Evolutionary conservation across 2,329 filamentous ascomycete species (phyloP).

Genomic region (Apiospora saccharicola): DNA sequence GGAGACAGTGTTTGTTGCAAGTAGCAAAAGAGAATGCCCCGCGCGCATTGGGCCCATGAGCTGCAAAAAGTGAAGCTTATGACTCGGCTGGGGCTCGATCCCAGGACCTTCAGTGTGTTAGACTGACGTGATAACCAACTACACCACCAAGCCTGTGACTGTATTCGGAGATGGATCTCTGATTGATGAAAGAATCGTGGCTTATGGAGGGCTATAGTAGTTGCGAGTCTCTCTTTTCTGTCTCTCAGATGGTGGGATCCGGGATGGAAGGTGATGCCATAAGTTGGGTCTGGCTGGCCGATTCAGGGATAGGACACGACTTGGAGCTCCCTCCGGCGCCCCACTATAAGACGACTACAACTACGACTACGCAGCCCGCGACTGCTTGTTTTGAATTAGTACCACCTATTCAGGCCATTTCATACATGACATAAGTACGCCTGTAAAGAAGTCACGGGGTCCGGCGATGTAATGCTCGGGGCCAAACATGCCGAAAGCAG

Average conservation of each 20-base stretch:
- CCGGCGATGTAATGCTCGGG: not conserved
- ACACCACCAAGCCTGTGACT: constrained; percentile 38
- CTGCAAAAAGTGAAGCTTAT: not conserved
- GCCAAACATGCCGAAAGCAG: not conserved
- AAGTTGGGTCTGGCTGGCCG: not conserved
- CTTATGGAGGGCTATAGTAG: not conserved
- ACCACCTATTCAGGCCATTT: not conserved
- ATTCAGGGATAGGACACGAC: constrained; percentile 14
- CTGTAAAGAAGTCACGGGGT: not conserved
- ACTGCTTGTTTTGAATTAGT: not conserved
- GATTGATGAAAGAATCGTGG: not conserved
- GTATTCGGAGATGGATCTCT: not conserved
- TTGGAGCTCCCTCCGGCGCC: not conserved
- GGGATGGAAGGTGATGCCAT: not conserved
- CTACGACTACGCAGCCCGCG: not conserved
- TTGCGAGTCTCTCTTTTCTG: not conserved
- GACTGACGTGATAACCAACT: constrained; percentile 59
- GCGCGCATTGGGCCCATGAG: not conserved
- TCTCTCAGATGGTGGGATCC: not conserved
- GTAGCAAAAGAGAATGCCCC: no score
- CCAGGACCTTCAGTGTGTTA: constrained; percentile 50
- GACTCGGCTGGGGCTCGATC: constrained; percentile 24
- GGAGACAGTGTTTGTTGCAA: not conserved
- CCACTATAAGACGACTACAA: not conserved
- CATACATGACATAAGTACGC: no score